phyloP scores from a whole-genome alignment of 2,329 filamentous ascomycete genomes.

The Arthrobotrys pseudoclavata region DNA sequence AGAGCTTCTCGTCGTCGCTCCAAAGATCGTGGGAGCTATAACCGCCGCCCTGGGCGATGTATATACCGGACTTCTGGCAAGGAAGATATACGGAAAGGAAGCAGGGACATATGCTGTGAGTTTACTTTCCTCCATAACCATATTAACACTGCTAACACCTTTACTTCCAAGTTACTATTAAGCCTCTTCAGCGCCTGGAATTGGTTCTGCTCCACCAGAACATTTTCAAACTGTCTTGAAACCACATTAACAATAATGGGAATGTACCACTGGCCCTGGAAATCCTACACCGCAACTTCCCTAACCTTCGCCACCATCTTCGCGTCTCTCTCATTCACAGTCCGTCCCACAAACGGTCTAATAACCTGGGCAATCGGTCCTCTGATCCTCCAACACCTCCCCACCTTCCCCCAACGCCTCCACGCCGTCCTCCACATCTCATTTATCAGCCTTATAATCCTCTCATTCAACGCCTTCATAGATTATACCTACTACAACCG shows the following conservation, averaged over 20 bases:
- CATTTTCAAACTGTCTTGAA: slow-evolving; percentile 94
- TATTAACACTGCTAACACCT: neutral
- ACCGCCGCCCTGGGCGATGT: slow-evolving; percentile 85
- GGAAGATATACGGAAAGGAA: slow-evolving; percentile 77
- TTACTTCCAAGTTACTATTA: slow-evolving; percentile 74
- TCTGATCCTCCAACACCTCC: slow-evolving; percentile 64
- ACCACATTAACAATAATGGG: slow-evolving; percentile 86
- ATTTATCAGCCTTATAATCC: slow-evolving; percentile 70
- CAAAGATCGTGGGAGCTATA: slow-evolving; percentile 80
- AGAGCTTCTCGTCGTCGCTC: slow-evolving; percentile 78
- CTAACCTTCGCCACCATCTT: slow-evolving; percentile 68
- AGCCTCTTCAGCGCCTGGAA: slow-evolving; percentile 88
- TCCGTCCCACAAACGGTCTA: slow-evolving; percentile 89
- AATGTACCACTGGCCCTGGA: slow-evolving; percentile 89
- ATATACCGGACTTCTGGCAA: slow-evolving; percentile 87
- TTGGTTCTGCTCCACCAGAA: slow-evolving; percentile 93
- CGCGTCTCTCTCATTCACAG: slow-evolving; percentile 83
- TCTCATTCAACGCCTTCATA: slow-evolving; percentile 73
- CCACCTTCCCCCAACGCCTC: slow-evolving; percentile 21
- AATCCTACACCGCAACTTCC: slow-evolving; percentile 67
- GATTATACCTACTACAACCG: slow-evolving; percentile 85
- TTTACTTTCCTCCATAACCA: slow-evolving; percentile 59
- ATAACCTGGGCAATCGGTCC: slow-evolving; percentile 79
- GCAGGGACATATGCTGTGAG: slow-evolving; percentile 79
- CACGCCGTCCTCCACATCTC: slow-evolving; percentile 20